Percentiles rank a stretch among this genome's conserved stretches.
Evolutionary conservation across 1,284 basidiomycete genomes (phyloP).

Genomic region (Cryptococcus jaspeensis): DNA sequence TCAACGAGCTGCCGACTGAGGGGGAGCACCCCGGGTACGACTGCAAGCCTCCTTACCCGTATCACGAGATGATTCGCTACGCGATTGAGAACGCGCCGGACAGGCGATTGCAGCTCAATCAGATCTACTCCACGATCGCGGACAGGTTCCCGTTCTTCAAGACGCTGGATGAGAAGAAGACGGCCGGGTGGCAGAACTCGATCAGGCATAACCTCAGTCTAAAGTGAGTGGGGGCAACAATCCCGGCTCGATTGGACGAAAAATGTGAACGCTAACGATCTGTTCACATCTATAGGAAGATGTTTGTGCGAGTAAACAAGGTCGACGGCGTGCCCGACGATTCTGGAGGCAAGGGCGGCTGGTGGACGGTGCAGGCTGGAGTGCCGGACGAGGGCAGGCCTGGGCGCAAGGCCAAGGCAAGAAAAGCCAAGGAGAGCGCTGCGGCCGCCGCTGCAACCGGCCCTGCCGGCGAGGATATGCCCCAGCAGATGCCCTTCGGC

Average conservation of each 20-base stretch:
- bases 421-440: conserved; percentile 17
- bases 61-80: conserved; percentile 50
- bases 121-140: conserved; percentile 48
- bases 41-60: conserved; percentile 50
- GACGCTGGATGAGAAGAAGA: conserved; percentile 49
- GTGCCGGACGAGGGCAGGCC: conserved; percentile 50
- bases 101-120: conserved; percentile 44
- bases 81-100: conserved; percentile 50
- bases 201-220: conserved; percentile 51
- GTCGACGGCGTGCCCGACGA: conserved; percentile 45
- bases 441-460: no score
- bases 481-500: no score
- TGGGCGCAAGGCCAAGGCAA: conserved; percentile 46
- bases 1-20: conserved; percentile 44
- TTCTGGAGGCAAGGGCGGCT: conserved; percentile 49
- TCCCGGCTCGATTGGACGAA: not conserved
- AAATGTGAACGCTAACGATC: not conserved
- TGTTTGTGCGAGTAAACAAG: conserved; percentile 51
- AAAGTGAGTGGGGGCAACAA: conserved; percentile 36
- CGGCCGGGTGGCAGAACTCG: conserved; percentile 50
- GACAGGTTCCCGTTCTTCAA: conserved; percentile 52
- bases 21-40: conserved; percentile 44
- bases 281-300: conserved; percentile 38
- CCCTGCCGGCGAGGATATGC: no score
- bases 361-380: conserved; percentile 51